Base-by-base conservation (phyloP, 2,329 filamentous ascomycete genomes). In the Calonectria honghensis region DNA sequence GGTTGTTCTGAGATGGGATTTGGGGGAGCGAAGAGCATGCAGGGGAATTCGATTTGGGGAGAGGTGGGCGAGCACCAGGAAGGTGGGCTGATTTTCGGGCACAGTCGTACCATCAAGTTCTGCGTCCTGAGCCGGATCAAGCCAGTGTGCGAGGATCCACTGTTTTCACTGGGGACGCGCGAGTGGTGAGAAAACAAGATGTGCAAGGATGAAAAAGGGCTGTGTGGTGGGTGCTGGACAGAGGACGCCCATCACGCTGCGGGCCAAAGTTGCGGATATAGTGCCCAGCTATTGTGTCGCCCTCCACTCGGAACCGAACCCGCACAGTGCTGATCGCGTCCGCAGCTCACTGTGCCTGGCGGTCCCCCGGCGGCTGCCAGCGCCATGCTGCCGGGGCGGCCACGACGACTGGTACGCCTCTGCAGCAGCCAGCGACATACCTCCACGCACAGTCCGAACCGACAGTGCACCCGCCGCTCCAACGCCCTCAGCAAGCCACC, bases 21-120 rank as follows among this genome's bases (percentile, higher is more conserved):
- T 77, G 79, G 78, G 73, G 45, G 77, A 76, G 76, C 59, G 70
- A 73, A 74, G 72, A 76, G 73, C 39, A 71, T 80, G 79, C 79
- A 81, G 80, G 79, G 61, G 77, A 80, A 79, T 79, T 81, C 78
- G 71, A 74, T 74, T 76, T 81, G 79, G 76, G 77, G 77, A 79
- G 77, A 78, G 72, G 57, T 69, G 75, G 77, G 74, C 73, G 68
- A 76, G 76, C 51, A 76, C 57, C 27, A 63, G 57, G 57, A 63
- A 63, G 57, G 57, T 63, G 57, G 57, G 57, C 57, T 63, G 57
- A 63, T 63, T 63, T 63, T 63, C 65, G 69, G 65, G 61, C 76
- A 77, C 76, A 81, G 83, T 83, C 82, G 82, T 83, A 83, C 80
- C 81, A 83, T 82, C 78, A 66, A 48, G 41, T 63, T 70, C 67